phyloP scores from a whole-genome alignment of 768 basidiomycete genomes.

The Wakefieldia striispora region DNA sequence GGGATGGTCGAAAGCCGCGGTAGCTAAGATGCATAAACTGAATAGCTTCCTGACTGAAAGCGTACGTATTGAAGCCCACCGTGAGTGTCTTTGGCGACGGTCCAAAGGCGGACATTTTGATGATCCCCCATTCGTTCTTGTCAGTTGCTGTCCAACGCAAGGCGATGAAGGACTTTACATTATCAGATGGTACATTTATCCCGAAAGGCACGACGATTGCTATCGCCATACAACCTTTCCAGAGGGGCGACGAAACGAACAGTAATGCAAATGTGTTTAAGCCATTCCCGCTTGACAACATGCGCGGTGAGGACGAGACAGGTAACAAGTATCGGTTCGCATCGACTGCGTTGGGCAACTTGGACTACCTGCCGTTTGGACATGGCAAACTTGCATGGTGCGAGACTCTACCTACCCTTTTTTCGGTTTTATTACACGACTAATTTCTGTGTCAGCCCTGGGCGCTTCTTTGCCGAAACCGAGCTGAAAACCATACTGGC shows the following conservation, averaged over 20 bases:
- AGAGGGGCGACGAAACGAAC: conserved; percentile 27
- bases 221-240: too few relatives aligned
- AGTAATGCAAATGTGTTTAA: conserved; percentile 26
- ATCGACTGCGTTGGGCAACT: not conserved
- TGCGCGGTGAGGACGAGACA: conserved; percentile 3
- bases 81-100: conserved; percentile 1
- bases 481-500: too few relatives aligned
- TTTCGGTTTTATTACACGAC: too few relatives aligned
- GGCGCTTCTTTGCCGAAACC: too few relatives aligned
- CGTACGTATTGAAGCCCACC: conserved; percentile 8
- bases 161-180: too few relatives aligned
- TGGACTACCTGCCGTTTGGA: not conserved
- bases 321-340: not conserved
- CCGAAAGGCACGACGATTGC: conserved; percentile 31
- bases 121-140: too few relatives aligned
- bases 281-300: conserved; percentile 39
- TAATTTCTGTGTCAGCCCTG: too few relatives aligned
- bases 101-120: conserved; percentile 23
- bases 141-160: conserved; percentile 25
- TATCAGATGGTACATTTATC: conserved; percentile 17
- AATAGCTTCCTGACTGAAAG: not conserved
- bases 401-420: too few relatives aligned
- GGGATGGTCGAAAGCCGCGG: too few relatives aligned
- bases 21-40: too few relatives aligned
- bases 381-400: too few relatives aligned